phyloP scores from a whole-genome alignment of 2,329 filamentous ascomycete genomes.

The Xylogone sp. region DNA sequence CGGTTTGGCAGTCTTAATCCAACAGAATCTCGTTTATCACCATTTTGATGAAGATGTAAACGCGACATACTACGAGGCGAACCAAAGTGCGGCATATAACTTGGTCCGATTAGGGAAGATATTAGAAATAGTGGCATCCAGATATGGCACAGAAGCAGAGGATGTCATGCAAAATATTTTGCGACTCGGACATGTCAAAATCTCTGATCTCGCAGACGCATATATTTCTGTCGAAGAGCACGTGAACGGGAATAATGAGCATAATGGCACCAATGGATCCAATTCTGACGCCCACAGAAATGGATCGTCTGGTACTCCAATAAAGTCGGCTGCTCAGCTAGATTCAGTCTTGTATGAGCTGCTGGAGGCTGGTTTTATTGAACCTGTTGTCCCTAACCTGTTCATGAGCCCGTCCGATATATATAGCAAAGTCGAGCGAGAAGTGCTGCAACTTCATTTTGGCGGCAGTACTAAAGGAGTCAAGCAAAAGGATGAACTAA shows the following conservation, averaged over 20 bases:
- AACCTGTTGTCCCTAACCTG: conserved; percentile 54
- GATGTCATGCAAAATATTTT: conserved; percentile 73
- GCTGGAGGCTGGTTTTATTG: conserved; percentile 64
- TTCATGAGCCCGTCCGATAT: conserved; percentile 60
- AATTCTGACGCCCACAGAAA: conserved; percentile 2
- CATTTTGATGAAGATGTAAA: conserved; percentile 56
- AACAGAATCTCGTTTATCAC: conserved; percentile 82
- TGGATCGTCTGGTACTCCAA: conserved; percentile 15
- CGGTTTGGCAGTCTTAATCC: conserved; percentile 78
- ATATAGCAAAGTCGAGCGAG: conserved; percentile 57
- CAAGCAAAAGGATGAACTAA: conserved; percentile 64
- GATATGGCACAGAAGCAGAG: conserved; percentile 71
- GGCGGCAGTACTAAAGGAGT: conserved; percentile 51
- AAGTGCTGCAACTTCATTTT: conserved; percentile 52
- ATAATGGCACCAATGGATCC: conserved; percentile 11
- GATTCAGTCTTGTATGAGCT: conserved; percentile 40
- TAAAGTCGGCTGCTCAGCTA: conserved; percentile 32
- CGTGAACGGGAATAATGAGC: conserved; percentile 25
- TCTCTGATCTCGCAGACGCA: conserved; percentile 65
- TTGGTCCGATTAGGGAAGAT: conserved; percentile 80
- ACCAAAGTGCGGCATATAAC: conserved; percentile 75
- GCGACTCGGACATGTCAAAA: conserved; percentile 70
- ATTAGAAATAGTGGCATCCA: conserved; percentile 67
- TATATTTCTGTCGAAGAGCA: conserved; percentile 37
- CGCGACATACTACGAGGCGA: conserved; percentile 77